A percentile compares a stretch with the other conserved stretches of the same genome.
Conservation (phyloP, 805 yeast genomes). For the Kuraishia floccosa region DNA sequence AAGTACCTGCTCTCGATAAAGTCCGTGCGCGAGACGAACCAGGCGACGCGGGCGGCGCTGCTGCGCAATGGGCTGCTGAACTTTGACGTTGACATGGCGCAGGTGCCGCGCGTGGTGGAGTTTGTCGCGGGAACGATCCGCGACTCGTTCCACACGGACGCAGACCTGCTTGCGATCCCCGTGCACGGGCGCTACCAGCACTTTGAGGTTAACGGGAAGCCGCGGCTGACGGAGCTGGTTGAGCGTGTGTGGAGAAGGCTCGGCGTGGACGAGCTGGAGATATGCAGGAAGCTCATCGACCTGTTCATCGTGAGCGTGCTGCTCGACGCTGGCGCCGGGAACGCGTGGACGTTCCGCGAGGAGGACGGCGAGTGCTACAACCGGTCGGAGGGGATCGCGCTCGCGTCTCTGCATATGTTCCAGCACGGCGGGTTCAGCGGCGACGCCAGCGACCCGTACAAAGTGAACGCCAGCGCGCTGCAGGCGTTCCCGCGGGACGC, state of each 20-base stretch:
- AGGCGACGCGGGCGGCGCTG: slow-evolving; percentile 29
- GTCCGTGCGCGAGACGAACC: slow-evolving; percentile 44
- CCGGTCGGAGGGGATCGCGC: slow-evolving; percentile 56
- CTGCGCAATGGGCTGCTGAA: slow-evolving; percentile 23
- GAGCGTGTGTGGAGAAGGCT: slow-evolving; percentile 18
- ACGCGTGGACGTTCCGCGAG: slow-evolving; percentile 39
- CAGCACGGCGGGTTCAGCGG: slow-evolving; percentile 29
- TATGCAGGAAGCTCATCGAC: slow-evolving; percentile 43
- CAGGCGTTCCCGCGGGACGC: slow-evolving; percentile 19
- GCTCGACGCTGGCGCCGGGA: slow-evolving; percentile 63
- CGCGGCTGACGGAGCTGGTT: slow-evolving; percentile 32
- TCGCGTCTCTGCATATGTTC: slow-evolving; percentile 47
- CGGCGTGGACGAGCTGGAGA: slow-evolving; percentile 21
- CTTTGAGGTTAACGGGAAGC: slow-evolving; percentile 37
- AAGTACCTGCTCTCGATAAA: slow-evolving; percentile 33
- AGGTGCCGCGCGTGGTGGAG: slow-evolving; percentile 29
- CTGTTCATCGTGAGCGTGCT: slow-evolving; percentile 49
- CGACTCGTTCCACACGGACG: slow-evolving; percentile 30
- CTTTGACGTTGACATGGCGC: slow-evolving; percentile 31
- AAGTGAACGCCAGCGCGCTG: slow-evolving; percentile 33
- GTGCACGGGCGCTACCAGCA: slow-evolving; percentile 65
- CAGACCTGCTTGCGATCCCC: slow-evolving; percentile 32
- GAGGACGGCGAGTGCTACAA: slow-evolving; percentile 17
- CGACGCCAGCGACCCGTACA: slow-evolving; percentile 20
- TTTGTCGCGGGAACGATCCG: slow-evolving; percentile 33